These are phyloP conservation scores for Eutypella sp. DNA, from an alignment of 2,329 filamentous ascomycete genomes.

Conservation along the genomic window DNA sequence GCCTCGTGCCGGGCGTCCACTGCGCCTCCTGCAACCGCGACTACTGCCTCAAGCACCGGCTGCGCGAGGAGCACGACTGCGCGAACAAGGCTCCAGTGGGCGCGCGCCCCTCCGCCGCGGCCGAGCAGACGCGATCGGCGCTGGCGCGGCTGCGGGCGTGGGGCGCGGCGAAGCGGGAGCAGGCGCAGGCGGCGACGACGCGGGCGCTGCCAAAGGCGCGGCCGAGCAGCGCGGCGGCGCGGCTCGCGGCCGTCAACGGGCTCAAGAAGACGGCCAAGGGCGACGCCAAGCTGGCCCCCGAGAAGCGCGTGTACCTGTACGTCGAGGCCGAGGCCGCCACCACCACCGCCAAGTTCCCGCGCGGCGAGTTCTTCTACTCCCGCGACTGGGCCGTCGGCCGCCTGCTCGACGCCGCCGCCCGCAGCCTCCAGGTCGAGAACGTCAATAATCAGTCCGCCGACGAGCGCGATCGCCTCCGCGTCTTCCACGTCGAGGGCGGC, in stretches of 20 bases:
- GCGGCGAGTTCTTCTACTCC: slow-evolving; percentile 74
- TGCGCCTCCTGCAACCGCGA: slow-evolving; percentile 66
- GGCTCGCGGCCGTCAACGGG: slow-evolving; percentile 64
- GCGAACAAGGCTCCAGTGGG: slow-evolving; percentile 61
- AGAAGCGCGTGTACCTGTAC: slow-evolving; percentile 85
- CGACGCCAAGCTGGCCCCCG: slow-evolving; percentile 70
- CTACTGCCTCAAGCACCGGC: slow-evolving; percentile 74
- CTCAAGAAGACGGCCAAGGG: slow-evolving; percentile 89
- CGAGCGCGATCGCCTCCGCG: slow-evolving; percentile 73
- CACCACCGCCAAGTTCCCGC: slow-evolving; percentile 75
- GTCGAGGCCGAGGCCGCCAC: slow-evolving; percentile 89
- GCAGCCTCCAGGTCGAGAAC: slow-evolving; percentile 73
- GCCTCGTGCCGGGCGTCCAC: slow-evolving; percentile 63
- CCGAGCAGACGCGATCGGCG: slow-evolving; percentile 66
- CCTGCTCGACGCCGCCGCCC: slow-evolving; percentile 73
- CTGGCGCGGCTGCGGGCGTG: slow-evolving; percentile 74
- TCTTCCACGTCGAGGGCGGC: slow-evolving; percentile 92
- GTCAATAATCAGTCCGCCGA: slow-evolving; percentile 73
- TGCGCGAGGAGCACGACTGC: slow-evolving; percentile 81
- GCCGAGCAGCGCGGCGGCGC: slow-evolving; percentile 57
- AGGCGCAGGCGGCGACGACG: slow-evolving; percentile 57
- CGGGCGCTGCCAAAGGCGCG: slow-evolving; percentile 58
- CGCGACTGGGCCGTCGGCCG: slow-evolving; percentile 87
- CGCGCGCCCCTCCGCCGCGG: slow-evolving; percentile 37
- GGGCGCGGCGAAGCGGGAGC: slow-evolving; percentile 68